Evolutionary conservation across 139 green algal genomes (phyloP).

Genomic region (Micractinium conductrix): DNA sequence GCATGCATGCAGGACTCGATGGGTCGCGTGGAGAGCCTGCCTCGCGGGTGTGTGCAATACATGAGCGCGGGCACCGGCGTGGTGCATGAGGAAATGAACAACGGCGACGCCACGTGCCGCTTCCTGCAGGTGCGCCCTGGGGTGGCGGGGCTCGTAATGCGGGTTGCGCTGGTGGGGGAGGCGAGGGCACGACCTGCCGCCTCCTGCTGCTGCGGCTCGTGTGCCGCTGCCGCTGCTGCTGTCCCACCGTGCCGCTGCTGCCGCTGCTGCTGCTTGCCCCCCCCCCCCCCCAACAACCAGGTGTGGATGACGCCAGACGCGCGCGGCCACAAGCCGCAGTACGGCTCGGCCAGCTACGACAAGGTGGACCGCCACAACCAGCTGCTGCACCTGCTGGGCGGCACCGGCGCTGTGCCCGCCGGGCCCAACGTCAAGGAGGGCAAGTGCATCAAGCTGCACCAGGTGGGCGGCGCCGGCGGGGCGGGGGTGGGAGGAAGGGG

Average conservation of each 20-base stretch:
- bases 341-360: conserved; percentile 44
- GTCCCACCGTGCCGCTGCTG: not conserved
- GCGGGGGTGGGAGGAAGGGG: not conserved
- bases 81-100: conserved; percentile 83
- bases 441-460: conserved; percentile 55
- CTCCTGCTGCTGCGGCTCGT: not conserved
- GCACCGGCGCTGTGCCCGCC: conserved; percentile 46
- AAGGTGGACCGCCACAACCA: conserved; percentile 70
- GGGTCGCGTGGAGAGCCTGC: conserved; percentile 61
- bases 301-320: conserved; percentile 80
- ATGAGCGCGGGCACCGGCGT: conserved; percentile 77
- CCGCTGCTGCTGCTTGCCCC: not conserved
- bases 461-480: too few species aligned
- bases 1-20: conserved; percentile 55
- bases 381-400: conserved; percentile 76
- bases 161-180: not conserved
- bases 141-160: not conserved
- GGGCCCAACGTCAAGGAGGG: conserved; percentile 32
- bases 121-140: conserved; percentile 76
- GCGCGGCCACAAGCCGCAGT: conserved; percentile 69
- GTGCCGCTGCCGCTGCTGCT: not conserved
- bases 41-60: conserved; percentile 76
- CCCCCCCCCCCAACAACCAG: conserved; percentile 52
- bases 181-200: not conserved
- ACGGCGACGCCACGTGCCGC: conserved; percentile 60